Evolutionary conservation across 129 eudicot species (phyloP).

Genomic region (Chrysanthemum makinoi): DNA sequence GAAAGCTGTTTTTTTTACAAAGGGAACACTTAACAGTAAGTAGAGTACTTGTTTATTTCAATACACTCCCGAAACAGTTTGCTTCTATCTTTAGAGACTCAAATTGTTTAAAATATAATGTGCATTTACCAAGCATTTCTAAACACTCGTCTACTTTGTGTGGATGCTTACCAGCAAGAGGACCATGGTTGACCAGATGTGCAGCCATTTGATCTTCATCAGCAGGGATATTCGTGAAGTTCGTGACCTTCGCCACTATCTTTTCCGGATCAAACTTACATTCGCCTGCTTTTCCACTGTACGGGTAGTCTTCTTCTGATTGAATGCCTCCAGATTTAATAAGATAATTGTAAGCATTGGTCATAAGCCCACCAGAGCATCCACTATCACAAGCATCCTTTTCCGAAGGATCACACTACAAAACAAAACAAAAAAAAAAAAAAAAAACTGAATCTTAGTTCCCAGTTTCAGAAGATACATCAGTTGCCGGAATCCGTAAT

Average conservation of each 20-base stretch:
- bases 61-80: too few relatives aligned
- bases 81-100: too few relatives aligned
- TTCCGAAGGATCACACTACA: constrained; percentile 62
- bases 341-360: constrained; percentile 73
- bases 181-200: constrained; percentile 68
- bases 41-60: too few relatives aligned
- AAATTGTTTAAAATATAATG: too few relatives aligned
- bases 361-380: constrained; percentile 86
- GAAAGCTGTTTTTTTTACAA: too few relatives aligned
- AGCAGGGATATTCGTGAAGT: constrained; percentile 60
- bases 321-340: constrained; percentile 75
- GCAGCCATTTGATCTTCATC: constrained; percentile 90
- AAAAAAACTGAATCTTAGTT: neutral
- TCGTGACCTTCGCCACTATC: constrained; percentile 55
- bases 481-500: neutral
- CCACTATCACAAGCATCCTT: constrained; percentile 63
- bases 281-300: constrained; percentile 64
- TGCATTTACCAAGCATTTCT: too few relatives aligned
- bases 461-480: neutral
- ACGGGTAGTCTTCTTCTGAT: constrained; percentile 63
- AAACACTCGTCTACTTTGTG: neutral
- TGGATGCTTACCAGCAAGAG: constrained; percentile 65
- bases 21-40: too few relatives aligned
- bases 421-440: neutral
- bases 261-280: constrained; percentile 57